These are phyloP conservation scores for Camellia oleifera DNA, from an alignment of 179 eudicot species.

Conservation along the genomic window DNA sequence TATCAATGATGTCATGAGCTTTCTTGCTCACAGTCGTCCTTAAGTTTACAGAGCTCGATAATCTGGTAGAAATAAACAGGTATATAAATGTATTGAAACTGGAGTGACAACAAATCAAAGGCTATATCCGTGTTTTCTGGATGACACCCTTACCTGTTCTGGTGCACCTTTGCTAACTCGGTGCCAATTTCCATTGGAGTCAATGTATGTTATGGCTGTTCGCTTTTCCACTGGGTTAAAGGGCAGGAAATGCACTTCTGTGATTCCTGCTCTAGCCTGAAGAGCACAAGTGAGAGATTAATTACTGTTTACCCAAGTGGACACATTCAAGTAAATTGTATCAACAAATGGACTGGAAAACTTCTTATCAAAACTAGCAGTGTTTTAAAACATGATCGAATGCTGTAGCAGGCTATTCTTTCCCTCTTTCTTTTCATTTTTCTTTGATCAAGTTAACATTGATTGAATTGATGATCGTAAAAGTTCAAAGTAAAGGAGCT, in stretches of 20 bases:
- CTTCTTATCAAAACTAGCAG: too few species aligned
- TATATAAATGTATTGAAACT: background rate
- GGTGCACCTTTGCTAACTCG: constrained; percentile 89
- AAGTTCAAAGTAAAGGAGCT: too few species aligned
- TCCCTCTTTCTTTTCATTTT: too few species aligned
- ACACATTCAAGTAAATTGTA: too few species aligned
- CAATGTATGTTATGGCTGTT: constrained; percentile 73
- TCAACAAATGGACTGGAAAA: too few species aligned
- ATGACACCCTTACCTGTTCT: constrained; percentile 52
- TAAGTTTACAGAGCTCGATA: constrained; percentile 62
- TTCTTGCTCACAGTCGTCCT: constrained; percentile 38
- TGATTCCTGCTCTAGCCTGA: constrained; percentile 83
- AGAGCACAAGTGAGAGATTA: constrained; percentile 5
- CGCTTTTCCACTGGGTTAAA: constrained; percentile 89
- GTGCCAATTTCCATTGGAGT: constrained; percentile 60
- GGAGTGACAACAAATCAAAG: constrained; percentile 7
- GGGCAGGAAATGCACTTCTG: constrained; percentile 81
- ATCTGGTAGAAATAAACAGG: constrained; percentile 38
- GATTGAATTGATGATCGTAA: too few species aligned
- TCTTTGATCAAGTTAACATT: too few species aligned
- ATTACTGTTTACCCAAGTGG: background rate
- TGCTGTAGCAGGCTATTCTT: too few species aligned
- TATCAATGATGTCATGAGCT: constrained; percentile 64
- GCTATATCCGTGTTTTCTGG: background rate
- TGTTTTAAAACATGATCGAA: too few species aligned